These are phyloP conservation scores for Dicorynia guianensis DNA, from an alignment of 306 rosid species.

Conservation along the genomic window DNA sequence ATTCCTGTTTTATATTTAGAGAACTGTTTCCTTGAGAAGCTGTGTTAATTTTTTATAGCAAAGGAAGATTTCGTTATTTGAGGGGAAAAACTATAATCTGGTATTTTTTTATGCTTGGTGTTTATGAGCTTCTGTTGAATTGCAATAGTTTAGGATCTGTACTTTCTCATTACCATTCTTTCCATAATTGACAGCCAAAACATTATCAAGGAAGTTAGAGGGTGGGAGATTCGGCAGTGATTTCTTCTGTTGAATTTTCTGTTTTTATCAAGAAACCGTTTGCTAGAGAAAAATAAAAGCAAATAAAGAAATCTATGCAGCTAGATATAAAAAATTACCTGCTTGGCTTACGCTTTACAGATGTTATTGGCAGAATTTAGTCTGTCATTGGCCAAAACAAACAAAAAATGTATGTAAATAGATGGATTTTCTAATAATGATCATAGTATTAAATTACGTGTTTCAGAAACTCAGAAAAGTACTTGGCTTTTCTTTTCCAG, in stretches of 20 bases:
- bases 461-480: conserved; percentile 3
- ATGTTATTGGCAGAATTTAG: background rate
- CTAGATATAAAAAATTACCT: no score
- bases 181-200: no score
- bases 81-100: background rate
- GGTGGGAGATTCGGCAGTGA: background rate
- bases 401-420: background rate
- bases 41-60: background rate
- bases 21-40: background rate
- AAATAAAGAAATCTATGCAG: no score
- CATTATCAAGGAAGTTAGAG: no score
- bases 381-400: background rate
- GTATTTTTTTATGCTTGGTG: background rate
- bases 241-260: background rate
- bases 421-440: conserved; percentile 39
- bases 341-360: no score
- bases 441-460: conserved; percentile 19
- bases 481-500: conserved; percentile 6
- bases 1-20: background rate
- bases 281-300: no score
- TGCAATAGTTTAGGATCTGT: background rate
- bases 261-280: no score
- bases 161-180: no score
- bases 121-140: conserved; percentile 8
- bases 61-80: background rate